Evolutionary conservation across 345 rosid species (phyloP).

Genomic region (Euphorbia tirucalli): DNA sequence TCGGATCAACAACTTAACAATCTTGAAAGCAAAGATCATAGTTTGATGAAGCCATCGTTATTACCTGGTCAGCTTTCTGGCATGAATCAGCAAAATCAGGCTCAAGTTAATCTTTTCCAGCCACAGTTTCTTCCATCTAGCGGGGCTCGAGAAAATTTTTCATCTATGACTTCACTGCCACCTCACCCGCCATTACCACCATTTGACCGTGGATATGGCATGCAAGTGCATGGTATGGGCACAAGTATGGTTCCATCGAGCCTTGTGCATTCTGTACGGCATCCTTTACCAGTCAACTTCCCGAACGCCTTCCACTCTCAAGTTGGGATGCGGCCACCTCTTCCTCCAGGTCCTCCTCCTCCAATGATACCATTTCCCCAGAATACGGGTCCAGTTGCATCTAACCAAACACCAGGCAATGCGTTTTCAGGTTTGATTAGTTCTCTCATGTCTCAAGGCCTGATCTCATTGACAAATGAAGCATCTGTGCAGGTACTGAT

Average conservation of each 20-base stretch:
- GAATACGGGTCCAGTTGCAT: constrained; percentile 37
- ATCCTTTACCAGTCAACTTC: constrained; percentile 45
- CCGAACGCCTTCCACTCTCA: constrained; percentile 32
- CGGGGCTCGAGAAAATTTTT: constrained; percentile 38
- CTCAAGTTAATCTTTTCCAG: constrained; percentile 40
- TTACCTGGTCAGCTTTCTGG: constrained; percentile 41
- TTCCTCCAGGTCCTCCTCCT: constrained; percentile 53
- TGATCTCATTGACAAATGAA: constrained; percentile 68
- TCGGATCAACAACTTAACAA: constrained; percentile 49
- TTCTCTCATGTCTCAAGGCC: constrained; percentile 89
- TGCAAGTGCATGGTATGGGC: constrained; percentile 42
- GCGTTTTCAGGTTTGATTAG: constrained; percentile 77
- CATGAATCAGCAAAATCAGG: constrained; percentile 52
- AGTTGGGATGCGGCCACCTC: constrained; percentile 53
- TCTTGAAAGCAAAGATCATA: constrained; percentile 41
- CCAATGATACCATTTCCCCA: constrained; percentile 46
- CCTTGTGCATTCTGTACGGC: constrained; percentile 30
- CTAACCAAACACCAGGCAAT: constrained; percentile 52
- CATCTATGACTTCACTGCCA: constrained; percentile 43
- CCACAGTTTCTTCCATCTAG: constrained; percentile 41
- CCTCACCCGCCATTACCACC: constrained; percentile 41
- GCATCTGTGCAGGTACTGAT: constrained; percentile 66
- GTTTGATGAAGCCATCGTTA: constrained; percentile 32
- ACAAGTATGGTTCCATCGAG: constrained; percentile 32
- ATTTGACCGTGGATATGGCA: constrained; percentile 43